Evolutionary conservation across 306 rosid genomes (phyloP).

Genomic region (Casuarina cunninghamiana): DNA sequence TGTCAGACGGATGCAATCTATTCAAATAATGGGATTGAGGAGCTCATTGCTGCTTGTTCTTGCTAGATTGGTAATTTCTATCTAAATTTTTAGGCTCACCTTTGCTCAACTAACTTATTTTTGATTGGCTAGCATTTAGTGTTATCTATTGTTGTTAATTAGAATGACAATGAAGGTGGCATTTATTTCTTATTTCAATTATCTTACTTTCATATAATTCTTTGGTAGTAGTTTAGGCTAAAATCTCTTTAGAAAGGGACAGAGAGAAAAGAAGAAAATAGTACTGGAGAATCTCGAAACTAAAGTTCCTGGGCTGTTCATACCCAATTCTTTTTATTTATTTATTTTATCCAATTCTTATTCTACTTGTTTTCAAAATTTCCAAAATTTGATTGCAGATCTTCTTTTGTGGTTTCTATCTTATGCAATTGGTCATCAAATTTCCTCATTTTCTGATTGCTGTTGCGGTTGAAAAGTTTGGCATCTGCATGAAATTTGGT

Average conservation of each 20-base stretch:
- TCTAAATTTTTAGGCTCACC: conserved; percentile 17
- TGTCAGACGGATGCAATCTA: conserved; percentile 86
- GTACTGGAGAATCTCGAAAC: neutral
- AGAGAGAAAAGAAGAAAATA: neutral
- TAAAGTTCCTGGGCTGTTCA: neutral
- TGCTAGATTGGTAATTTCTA: conserved; percentile 74
- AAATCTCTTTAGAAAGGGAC: neutral
- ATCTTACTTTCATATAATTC: neutral
- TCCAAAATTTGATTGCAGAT: neutral
- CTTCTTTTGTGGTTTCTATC: neutral
- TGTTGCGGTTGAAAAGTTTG: conserved; percentile 18
- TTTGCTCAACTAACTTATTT: neutral
- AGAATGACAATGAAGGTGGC: neutral
- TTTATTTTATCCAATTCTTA: neutral
- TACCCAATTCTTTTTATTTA: neutral
- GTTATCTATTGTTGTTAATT: conserved; percentile 14
- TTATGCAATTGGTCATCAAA: neutral
- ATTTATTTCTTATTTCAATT: neutral
- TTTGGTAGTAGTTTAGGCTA: neutral
- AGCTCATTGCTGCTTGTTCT: conserved; percentile 87
- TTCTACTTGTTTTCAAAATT: neutral
- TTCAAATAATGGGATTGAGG: conserved; percentile 62
- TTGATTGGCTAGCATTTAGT: neutral
- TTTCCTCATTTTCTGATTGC: conserved; percentile 8
- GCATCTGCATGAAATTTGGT: neutral